These are phyloP conservation scores for Pseudocercospora eumusae DNA, from an alignment of 2,329 filamentous ascomycete genomes.

Conservation along the genomic window DNA sequence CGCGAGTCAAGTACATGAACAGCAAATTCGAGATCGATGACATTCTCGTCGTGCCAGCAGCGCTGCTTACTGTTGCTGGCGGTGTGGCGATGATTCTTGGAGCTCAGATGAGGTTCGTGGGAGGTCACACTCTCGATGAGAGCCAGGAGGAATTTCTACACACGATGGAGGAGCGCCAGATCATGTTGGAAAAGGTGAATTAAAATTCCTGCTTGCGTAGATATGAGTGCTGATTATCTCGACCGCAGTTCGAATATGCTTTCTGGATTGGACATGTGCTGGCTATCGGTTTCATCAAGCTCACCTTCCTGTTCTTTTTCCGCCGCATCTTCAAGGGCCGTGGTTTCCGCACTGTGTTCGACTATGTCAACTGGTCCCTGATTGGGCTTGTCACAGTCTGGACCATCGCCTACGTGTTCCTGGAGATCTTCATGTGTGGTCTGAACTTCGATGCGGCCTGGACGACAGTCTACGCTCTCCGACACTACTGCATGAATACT, in stretches of 20 bases:
- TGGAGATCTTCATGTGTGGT: conserved; percentile 22
- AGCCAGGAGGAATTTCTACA: conserved; percentile 15
- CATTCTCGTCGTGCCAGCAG: conserved; percentile 21
- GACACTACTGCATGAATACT: conserved; percentile 16
- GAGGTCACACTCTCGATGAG: conserved; percentile 16
- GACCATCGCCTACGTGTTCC: conserved; percentile 20
- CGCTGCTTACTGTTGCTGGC: conserved; percentile 17
- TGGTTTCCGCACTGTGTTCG: conserved; percentile 14
- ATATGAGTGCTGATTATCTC: neutral
- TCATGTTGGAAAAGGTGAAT: conserved; percentile 16
- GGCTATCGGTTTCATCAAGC: conserved; percentile 22
- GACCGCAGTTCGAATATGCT: conserved; percentile 22
- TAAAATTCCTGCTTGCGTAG: neutral
- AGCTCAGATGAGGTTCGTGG: conserved; percentile 17
- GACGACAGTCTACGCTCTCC: conserved; percentile 19
- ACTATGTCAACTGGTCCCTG: conserved; percentile 24
- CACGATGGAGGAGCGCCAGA: conserved; percentile 13
- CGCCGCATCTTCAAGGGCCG: conserved; percentile 19
- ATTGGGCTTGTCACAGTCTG: conserved; percentile 17
- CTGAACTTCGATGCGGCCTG: conserved; percentile 17
- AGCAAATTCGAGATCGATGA: conserved; percentile 21
- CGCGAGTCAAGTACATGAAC: conserved; percentile 17
- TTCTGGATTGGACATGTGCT: conserved; percentile 25
- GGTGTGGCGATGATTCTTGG: conserved; percentile 21
- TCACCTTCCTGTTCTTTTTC: conserved; percentile 26